phyloP scores from a whole-genome alignment of 2,329 filamentous ascomycete genomes.

The Neophaeococcomyces mojaviensis region DNA sequence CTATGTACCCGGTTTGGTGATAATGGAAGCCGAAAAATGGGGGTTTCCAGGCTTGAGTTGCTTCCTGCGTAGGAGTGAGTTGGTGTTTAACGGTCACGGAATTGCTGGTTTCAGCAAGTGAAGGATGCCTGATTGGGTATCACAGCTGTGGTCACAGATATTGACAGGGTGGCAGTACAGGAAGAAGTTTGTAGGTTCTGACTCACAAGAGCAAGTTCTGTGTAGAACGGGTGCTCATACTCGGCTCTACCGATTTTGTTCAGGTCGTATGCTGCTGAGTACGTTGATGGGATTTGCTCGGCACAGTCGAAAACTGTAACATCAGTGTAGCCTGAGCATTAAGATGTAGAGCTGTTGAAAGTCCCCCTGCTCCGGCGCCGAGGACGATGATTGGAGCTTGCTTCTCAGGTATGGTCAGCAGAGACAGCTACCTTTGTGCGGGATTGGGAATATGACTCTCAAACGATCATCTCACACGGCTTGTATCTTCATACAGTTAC shows the following conservation, averaged over 20 bases:
- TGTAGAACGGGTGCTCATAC: conserved; percentile 23
- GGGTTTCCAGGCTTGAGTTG: conserved; percentile 36
- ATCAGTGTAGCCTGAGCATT: conserved; percentile 39
- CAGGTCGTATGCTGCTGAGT: conserved; percentile 41
- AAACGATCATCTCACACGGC: too few relatives aligned
- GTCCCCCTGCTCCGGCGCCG: conserved; percentile 43
- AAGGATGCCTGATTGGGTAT: too few relatives aligned
- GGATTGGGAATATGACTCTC: too few relatives aligned
- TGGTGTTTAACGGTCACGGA: too few relatives aligned
- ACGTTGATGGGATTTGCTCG: conserved; percentile 36
- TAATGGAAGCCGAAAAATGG: conserved; percentile 39
- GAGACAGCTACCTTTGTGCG: neutral
- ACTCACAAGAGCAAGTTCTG: conserved; percentile 19
- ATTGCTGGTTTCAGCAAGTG: too few relatives aligned
- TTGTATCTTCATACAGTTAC: too few relatives aligned
- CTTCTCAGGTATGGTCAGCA: conserved; percentile 13
- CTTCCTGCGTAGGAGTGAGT: conserved; percentile 21
- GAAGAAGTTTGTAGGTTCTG: too few relatives aligned
- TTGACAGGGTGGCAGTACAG: too few relatives aligned
- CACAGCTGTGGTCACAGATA: too few relatives aligned
- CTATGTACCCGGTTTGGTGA: conserved; percentile 38
- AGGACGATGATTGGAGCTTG: conserved; percentile 34
- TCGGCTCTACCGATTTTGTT: conserved; percentile 38
- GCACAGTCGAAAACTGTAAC: conserved; percentile 43
- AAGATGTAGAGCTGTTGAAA: conserved; percentile 43